Percentiles rank a stretch among this genome's conserved stretches.
These are phyloP conservation scores for Ceratorhiza oryzae-sativae DNA, from an alignment of 1,284 basidiomycete species.

Conservation along the genomic window DNA sequence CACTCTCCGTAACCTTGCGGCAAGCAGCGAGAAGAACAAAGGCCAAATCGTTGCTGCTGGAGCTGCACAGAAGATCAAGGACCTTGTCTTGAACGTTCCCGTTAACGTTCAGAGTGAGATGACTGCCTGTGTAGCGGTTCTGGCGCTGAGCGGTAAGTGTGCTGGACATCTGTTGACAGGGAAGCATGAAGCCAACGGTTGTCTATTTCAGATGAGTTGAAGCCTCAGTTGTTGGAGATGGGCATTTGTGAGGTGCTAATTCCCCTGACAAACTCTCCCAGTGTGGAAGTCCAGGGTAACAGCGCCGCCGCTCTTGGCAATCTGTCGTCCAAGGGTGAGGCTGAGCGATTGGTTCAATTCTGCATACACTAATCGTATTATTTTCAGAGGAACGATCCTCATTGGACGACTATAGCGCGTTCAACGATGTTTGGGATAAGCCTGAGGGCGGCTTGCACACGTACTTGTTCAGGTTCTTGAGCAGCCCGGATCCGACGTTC, in stretches of 20 bases:
- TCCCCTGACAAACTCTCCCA: constrained; percentile 93
- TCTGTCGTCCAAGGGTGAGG: constrained; percentile 88
- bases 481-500: constrained; percentile 96
- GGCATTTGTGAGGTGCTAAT: constrained; percentile 98
- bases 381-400: constrained; percentile 74
- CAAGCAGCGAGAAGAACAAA: constrained; percentile 98
- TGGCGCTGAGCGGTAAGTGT: constrained; percentile 84
- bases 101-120: constrained; percentile 99
- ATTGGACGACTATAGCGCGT: constrained; percentile 95
- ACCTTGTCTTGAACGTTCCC: constrained; percentile 93
- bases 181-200: constrained; percentile 6
- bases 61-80: constrained; percentile 97
- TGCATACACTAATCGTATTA: not conserved
- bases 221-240: constrained; percentile 95
- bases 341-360: constrained; percentile 15
- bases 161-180: not conserved
- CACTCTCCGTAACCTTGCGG: constrained; percentile 95
- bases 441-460: constrained; percentile 97
- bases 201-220: constrained; percentile 78
- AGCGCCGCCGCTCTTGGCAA: constrained; percentile 98
- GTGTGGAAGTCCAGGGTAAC: constrained; percentile 98
- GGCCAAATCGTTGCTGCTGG: constrained; percentile 97
- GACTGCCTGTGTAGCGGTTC: constrained; percentile 97
- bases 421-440: constrained; percentile 98
- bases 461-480: constrained; percentile 95